Evolutionary conservation across 2,329 filamentous ascomycete species (phyloP).

Genomic region (Ceratocystiopsis minuta): DNA sequence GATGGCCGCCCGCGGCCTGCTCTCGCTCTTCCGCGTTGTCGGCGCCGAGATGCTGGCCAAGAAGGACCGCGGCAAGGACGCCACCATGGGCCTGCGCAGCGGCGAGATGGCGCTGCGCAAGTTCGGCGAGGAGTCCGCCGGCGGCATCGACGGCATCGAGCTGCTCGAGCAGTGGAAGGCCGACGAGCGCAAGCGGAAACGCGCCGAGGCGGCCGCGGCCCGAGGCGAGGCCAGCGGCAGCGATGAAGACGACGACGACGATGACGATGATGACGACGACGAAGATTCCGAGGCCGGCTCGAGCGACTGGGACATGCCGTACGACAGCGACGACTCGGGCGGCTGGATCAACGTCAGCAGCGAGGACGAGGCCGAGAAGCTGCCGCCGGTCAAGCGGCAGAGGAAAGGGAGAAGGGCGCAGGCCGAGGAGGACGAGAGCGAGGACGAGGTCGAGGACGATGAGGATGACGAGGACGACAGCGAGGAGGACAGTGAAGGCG

Average conservation of each 20-base stretch:
- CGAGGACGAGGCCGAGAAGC: slow-evolving; percentile 65
- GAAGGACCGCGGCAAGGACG: slow-evolving; percentile 80
- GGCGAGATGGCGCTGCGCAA: slow-evolving; percentile 60
- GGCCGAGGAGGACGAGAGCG: slow-evolving; percentile 16
- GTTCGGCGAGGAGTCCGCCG: slow-evolving; percentile 66
- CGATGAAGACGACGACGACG: slow-evolving; percentile 39
- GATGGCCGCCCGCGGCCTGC: slow-evolving; percentile 88
- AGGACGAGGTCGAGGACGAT: slow-evolving; percentile 23
- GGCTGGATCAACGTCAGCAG: slow-evolving; percentile 89
- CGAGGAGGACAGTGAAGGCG: slow-evolving; percentile 38
- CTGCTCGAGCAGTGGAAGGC: slow-evolving; percentile 86
- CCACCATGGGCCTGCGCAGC: slow-evolving; percentile 57
- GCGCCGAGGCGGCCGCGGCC: slow-evolving; percentile 27
- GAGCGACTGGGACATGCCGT: slow-evolving; percentile 43
- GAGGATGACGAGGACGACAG: slow-evolving; percentile 19
- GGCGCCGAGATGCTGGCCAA: slow-evolving; percentile 77
- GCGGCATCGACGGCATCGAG: slow-evolving; percentile 81
- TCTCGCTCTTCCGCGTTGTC: slow-evolving; percentile 82
- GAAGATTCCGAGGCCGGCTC: slow-evolving; percentile 35
- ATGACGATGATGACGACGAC: slow-evolving; percentile 42
- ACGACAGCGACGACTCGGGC: slow-evolving; percentile 50
- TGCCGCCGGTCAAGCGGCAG: slow-evolving; percentile 46
- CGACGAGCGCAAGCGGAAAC: slow-evolving; percentile 62
- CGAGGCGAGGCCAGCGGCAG: slow-evolving; percentile 42
- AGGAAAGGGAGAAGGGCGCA: slow-evolving; percentile 16